Evolutionary conservation across 192 early-diverging fungal genomes (phyloP).

Genomic region (Lobosporangium transversale): DNA sequence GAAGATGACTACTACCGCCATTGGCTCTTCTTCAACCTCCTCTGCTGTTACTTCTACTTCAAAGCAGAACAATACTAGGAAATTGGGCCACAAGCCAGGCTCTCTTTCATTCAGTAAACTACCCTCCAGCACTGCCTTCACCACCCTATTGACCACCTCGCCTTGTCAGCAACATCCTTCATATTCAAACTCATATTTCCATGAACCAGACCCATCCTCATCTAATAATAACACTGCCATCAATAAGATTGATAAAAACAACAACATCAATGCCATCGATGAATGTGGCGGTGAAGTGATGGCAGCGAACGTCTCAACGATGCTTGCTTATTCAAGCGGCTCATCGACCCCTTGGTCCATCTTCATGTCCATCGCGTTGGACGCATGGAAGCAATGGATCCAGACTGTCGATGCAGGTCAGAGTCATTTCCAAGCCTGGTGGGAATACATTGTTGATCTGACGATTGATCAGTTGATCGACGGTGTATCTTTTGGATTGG

Average conservation of each 20-base stretch:
- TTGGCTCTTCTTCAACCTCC: background rate
- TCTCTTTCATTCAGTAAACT: conserved; percentile 24
- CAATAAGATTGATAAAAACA: background rate
- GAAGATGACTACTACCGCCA: background rate
- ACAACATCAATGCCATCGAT: background rate
- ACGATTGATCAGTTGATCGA: conserved; percentile 39
- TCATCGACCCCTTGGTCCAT: conserved; percentile 7
- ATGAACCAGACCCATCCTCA: background rate
- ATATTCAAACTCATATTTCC: no score
- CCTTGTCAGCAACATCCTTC: no score
- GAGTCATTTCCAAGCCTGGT: conserved; percentile 46
- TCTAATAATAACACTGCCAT: background rate
- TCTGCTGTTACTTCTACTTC: background rate
- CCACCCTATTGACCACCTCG: no score
- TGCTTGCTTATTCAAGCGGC: conserved; percentile 17
- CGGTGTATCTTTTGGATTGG: conserved; percentile 30
- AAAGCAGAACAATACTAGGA: background rate
- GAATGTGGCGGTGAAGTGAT: conserved; percentile 6
- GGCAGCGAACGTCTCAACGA: conserved; percentile 20
- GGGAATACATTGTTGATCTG: conserved; percentile 34
- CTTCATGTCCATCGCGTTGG: conserved; percentile 22
- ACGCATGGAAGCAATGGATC: conserved; percentile 50
- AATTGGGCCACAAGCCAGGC: conserved; percentile 20
- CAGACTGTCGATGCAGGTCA: conserved; percentile 35
- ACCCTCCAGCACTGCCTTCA: no score